Percentiles rank a stretch among this genome's conserved stretches.
Conservation (phyloP, 2,329 filamentous ascomycete species). For the Pyrenophora seminiperda region DNA sequence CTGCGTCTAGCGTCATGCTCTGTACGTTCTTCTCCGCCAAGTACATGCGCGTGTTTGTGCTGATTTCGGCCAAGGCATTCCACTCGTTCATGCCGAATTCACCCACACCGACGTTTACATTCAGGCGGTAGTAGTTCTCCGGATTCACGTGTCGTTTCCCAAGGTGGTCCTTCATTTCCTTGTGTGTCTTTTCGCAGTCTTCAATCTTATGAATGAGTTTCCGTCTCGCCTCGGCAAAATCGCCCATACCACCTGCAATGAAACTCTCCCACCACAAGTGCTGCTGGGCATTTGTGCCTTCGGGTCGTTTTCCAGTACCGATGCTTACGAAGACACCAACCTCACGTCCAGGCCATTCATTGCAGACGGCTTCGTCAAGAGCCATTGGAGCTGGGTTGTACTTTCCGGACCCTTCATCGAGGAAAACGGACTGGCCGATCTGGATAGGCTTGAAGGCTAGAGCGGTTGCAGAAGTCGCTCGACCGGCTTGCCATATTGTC, state of each 20-base stretch:
- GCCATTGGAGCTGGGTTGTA: conserved; percentile 89
- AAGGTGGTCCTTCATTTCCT: conserved; percentile 82
- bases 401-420: conserved; percentile 88
- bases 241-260: conserved; percentile 70
- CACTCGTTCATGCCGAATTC: conserved; percentile 99
- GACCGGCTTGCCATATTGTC: conserved; percentile 94
- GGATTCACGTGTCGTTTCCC: conserved; percentile 77
- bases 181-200: conserved; percentile 88
- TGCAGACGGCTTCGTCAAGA: conserved; percentile 86
- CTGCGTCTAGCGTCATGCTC: conserved; percentile 74
- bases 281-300: conserved; percentile 69
- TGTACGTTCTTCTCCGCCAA: conserved; percentile 75
- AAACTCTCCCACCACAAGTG: conserved; percentile 95
- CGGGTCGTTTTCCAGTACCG: conserved; percentile 85
- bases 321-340: conserved; percentile 91
- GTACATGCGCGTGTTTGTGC: conserved; percentile 86
- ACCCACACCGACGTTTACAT: conserved; percentile 93
- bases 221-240: conserved; percentile 87
- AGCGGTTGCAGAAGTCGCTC: conserved; percentile 89
- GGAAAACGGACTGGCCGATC: conserved; percentile 90
- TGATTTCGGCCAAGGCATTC: conserved; percentile 92
- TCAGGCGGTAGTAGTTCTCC: conserved; percentile 94
- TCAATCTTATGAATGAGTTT: conserved; percentile 91
- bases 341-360: conserved; percentile 94
- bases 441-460: conserved; percentile 95